Percentiles rank a stretch among this genome's conserved stretches.
phyloP scores from a whole-genome alignment of 2,329 filamentous ascomycete species.

The Xylariaceae sp. region DNA sequence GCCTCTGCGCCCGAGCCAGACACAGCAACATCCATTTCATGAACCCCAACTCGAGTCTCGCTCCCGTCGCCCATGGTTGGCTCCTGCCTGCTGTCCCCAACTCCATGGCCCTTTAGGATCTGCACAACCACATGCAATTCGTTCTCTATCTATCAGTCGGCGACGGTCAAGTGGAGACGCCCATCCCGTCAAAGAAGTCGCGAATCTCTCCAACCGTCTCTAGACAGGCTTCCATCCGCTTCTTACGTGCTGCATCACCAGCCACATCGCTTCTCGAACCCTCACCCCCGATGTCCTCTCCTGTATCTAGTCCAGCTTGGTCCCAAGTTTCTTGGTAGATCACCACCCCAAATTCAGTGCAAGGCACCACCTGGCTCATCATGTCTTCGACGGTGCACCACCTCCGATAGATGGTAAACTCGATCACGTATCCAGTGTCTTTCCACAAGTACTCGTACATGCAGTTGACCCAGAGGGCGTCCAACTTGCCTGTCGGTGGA shows the following conservation, averaged over 20 bases:
- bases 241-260: not conserved
- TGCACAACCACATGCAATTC: not conserved
- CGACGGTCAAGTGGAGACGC: not conserved
- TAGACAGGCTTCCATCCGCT: constrained; percentile 5
- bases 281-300: constrained; percentile 20
- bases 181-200: not conserved
- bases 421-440: constrained; percentile 29
- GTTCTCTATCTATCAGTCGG: not conserved
- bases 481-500: constrained; percentile 20
- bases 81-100: not conserved
- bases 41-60: not conserved
- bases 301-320: constrained; percentile 11
- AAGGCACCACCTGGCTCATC: constrained; percentile 9
- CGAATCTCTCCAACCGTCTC: constrained; percentile 9
- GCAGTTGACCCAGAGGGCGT: constrained; percentile 30
- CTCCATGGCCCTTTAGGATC: not conserved
- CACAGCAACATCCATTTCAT: not conserved
- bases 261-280: constrained; percentile 22
- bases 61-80: not conserved
- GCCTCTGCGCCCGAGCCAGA: constrained; percentile 25
- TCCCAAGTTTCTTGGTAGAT: constrained; percentile 32
- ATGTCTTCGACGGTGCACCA: constrained; percentile 26
- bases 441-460: constrained; percentile 32
- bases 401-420: constrained; percentile 33
- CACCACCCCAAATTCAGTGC: constrained; percentile 26